Evolutionary conservation across 768 basidiomycete species (phyloP), one percentile per base, ranked within the genome.

Genomic region (Termitomyces bulborhizus): DNA sequence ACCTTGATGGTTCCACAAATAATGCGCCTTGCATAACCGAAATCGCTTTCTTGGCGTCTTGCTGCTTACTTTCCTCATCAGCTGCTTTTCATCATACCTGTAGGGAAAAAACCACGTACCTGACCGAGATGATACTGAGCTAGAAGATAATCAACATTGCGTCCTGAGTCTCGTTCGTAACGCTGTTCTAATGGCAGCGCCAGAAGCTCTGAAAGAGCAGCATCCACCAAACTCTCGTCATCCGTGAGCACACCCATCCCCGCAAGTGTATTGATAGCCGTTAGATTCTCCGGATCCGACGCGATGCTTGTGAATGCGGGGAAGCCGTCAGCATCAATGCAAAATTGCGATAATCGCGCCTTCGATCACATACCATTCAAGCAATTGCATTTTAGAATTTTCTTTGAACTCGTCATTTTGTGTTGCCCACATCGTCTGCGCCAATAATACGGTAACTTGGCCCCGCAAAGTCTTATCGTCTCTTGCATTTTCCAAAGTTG

Each of bases 171-270:
- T 51, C 89, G 77, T 39, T 76, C 69, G 45, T 76, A 75, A 53
- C 86, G 76, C 58, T 81, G 76, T 56, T 92, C 84, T 16, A 85
- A 64, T 0, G 92, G 81, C 24, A 93, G 73, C 0, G 80, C 73
- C 18, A 86, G 75, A 16, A 96, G 80, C 66, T 97, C 93, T 0
- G 88, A 85, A 12, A 95, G 71, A 0, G 93, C 88, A 1, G 93
- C 94, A 66, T 95, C 91, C 26, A 94, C 77, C 18, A 97, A 77
- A 36, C 77, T 79, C 34, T 88, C 84, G 62, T 96, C 93, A 34
- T 77, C 76, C 3, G 86, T 86, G 51, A 94, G 70, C 53, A 93
- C 84, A 11, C 91, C 93, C 82, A 97, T 93, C n/a, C 88, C 89
- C 0, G 90, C 89, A 1, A 98, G 79, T 0, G 85, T 80, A 45